Evolutionary conservation across 164 flowering plant species (phyloP), one percentile per base, ranked within the genome.

Genomic region (Aristolochia fimbriata): DNA sequence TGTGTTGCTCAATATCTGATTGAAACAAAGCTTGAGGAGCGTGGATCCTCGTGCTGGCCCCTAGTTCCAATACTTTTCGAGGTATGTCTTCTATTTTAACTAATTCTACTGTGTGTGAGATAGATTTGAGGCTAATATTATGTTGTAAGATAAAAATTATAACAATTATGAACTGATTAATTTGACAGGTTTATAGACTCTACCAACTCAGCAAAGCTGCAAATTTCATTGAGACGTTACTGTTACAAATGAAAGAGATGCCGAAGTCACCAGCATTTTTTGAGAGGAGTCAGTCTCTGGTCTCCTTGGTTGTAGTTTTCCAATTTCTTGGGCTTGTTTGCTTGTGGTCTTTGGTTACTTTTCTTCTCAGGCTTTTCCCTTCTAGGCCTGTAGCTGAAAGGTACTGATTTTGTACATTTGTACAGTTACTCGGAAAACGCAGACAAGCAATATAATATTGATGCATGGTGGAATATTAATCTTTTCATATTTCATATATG

Each of bases 361-460:
- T 92, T 73, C 93, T 92, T 59, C 70, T 85, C 58, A 80, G 96
- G 81, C 88, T 92, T 45, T 87, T 89, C 64, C 98, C 98, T 62
- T 86, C 93, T 25, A 87, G 95, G 73, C 95, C 96, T 37, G 96
- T 88, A 17, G 79, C 89, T 12, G 93, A 87, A 64, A 83, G 83
- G 1, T 84, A 82, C 65, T 90, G 73, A 52, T 19, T n/a, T 60
- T 57, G 43, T 37, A 37, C 43, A 37, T 10, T 10, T 37, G 43
- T 37, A 37, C 12, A 37, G 43, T 37, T 23, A 24, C 43, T 61
- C 56, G 2, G 22, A 20, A n/a, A 49, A 49, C 20, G 8, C 6
- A 17, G 52, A 49, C 0, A 1, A 1, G 52, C 52, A 4, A 15
- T 49, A 20, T 49, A 49, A 17, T 49, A 49, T 12, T 20, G 43